Conservation (phyloP, 2,329 filamentous ascomycete species). For the Ophiostoma sp. region DNA sequence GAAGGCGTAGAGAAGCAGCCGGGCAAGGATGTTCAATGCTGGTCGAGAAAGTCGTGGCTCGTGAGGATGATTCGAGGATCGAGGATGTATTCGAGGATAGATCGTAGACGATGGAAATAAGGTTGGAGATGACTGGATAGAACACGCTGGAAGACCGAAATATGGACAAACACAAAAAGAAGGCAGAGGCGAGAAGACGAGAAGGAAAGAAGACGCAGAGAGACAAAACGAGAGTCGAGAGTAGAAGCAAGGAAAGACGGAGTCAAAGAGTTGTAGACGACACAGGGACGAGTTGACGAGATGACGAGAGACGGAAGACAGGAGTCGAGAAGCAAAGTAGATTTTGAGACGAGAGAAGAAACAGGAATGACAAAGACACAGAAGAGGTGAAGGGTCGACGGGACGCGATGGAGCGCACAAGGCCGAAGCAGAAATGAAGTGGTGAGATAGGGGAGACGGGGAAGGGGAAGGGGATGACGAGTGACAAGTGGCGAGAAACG, state of each 20-base stretch:
- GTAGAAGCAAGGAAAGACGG: background rate
- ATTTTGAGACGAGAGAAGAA: background rate
- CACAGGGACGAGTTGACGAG: background rate
- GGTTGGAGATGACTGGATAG: background rate
- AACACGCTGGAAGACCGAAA: background rate
- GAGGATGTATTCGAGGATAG: background rate
- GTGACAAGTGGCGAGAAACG: too few relatives aligned
- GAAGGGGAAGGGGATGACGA: background rate
- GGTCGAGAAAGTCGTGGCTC: background rate
- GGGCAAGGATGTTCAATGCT: background rate
- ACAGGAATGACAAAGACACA: background rate
- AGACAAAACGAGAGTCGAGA: slow-evolving; percentile 9
- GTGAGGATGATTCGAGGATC: background rate
- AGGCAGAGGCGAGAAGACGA: background rate
- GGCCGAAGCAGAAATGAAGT: slow-evolving; percentile 9
- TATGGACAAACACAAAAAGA: background rate
- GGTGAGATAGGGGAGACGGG: background rate
- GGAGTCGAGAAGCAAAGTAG: background rate
- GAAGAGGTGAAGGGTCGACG: background rate
- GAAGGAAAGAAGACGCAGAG: background rate
- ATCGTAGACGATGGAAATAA: background rate
- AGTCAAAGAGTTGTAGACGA: background rate
- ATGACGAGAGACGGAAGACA: background rate
- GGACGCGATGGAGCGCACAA: background rate
- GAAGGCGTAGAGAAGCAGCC: background rate